Conservation (phyloP, 2,329 filamentous ascomycete species). For the Penicillium fuscoglaucum region DNA sequence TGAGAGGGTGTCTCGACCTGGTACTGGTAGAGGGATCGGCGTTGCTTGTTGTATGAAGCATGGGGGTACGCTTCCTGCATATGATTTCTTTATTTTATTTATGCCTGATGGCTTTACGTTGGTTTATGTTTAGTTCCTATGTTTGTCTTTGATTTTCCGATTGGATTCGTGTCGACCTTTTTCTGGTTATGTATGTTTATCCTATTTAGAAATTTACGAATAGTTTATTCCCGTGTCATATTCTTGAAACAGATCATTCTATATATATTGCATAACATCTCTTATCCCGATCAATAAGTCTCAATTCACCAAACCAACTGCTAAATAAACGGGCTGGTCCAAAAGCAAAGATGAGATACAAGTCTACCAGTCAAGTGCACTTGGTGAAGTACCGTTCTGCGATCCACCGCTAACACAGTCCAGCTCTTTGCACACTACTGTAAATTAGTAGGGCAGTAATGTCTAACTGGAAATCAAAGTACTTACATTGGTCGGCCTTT, state of each 20-base stretch:
- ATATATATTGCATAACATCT: no score
- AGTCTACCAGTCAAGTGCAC: constrained; percentile 20
- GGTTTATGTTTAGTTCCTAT: no score
- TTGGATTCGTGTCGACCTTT: not conserved
- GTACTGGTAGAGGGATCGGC: not conserved
- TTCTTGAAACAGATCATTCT: not conserved
- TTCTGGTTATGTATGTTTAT: not conserved
- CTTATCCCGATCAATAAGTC: no score
- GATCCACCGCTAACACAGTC: constrained; percentile 18
- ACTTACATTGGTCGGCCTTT: constrained; percentile 32
- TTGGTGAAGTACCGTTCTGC: constrained; percentile 1
- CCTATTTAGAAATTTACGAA: not conserved
- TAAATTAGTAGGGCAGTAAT: not conserved
- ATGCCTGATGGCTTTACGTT: not conserved
- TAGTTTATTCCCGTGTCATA: not conserved
- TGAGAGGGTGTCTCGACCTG: not conserved
- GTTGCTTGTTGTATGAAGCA: not conserved
- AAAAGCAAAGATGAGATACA: not conserved
- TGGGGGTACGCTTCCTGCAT: not conserved
- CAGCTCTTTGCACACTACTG: constrained; percentile 24
- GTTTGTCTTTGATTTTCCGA: not conserved
- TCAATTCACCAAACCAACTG: fast-evolving
- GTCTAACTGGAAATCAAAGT: fast-evolving
- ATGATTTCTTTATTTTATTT: not conserved
- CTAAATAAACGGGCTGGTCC: not conserved